Percentiles rank a stretch among this genome's conserved stretches.
phyloP scores from a whole-genome alignment of 768 basidiomycete genomes.

The Auriscalpium vulgare region DNA sequence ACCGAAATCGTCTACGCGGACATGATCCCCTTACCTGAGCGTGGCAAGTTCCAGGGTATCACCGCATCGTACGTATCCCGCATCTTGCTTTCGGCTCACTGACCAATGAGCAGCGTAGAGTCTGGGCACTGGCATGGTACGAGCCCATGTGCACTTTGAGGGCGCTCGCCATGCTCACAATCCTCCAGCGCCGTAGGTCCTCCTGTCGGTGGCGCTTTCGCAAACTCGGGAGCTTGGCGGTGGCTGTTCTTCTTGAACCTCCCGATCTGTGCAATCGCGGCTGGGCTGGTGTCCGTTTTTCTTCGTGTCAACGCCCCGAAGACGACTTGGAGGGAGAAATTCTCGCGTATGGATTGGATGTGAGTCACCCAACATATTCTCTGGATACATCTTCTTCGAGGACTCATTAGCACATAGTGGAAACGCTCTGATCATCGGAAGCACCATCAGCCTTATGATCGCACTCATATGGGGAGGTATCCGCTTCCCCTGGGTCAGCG shows the following conservation, averaged over 20 bases:
- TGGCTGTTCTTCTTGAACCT: not conserved
- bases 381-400: too few relatives aligned
- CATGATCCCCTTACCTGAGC: slow-evolving; percentile 30
- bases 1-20: slow-evolving; percentile 29
- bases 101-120: not conserved
- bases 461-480: slow-evolving; percentile 22
- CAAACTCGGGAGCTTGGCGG: not conserved
- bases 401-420: slow-evolving; percentile 8
- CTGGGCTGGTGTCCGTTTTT: not conserved
- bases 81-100: not conserved
- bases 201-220: not conserved
- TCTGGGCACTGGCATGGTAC: not conserved
- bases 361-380: not conserved
- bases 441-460: slow-evolving; percentile 16
- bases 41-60: slow-evolving; percentile 26
- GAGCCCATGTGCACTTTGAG: not conserved
- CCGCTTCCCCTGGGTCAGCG: slow-evolving; percentile 22
- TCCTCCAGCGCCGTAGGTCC: not conserved
- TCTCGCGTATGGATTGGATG: not conserved
- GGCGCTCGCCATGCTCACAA: too few relatives aligned
- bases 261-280: not conserved
- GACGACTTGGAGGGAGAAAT: not conserved
- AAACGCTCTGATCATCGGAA: slow-evolving; percentile 18
- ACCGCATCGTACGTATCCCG: slow-evolving; percentile 2
- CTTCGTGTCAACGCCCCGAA: not conserved